These are phyloP conservation scores for Umbelopsis sp. DNA, from an alignment of 371 early-diverging fungal genomes.

Conservation along the genomic window DNA sequence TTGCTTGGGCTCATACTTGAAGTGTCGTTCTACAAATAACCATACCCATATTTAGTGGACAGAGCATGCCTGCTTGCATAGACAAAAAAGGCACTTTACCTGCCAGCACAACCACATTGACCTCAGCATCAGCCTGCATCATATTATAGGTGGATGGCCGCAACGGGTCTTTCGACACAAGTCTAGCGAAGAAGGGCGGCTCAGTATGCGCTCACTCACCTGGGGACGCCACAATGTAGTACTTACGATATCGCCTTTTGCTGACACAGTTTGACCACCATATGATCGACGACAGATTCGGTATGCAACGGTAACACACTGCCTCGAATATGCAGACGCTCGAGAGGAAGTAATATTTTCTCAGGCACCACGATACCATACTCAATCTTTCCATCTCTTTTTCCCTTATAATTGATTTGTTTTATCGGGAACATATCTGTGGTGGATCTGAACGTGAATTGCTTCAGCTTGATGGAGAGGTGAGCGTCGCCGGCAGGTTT, in stretches of 20 bases:
- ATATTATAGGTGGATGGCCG: neutral
- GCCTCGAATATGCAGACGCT: neutral
- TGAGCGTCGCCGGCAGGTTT: neutral
- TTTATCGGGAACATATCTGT: constrained; percentile 3
- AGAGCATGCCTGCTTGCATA: neutral
- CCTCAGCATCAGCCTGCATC: neutral
- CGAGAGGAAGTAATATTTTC: neutral
- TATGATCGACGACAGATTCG: neutral
- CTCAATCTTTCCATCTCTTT: neutral
- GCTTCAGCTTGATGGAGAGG: neutral
- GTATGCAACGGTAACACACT: neutral
- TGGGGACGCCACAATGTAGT: neutral
- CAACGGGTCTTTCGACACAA: constrained; percentile 5
- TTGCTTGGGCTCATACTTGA: neutral
- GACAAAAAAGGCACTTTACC: neutral
- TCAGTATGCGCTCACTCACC: neutral
- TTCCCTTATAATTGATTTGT: neutral
- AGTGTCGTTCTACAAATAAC: neutral
- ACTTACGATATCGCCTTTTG: constrained; percentile 1
- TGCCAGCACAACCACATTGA: neutral
- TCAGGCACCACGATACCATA: neutral
- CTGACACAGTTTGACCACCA: neutral
- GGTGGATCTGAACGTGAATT: neutral
- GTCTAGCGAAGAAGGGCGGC: neutral
- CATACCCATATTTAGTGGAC: neutral